These are phyloP conservation scores for Ceratobasidium sp. DNA, from an alignment of 1,284 basidiomycete species.

Conservation along the genomic window DNA sequence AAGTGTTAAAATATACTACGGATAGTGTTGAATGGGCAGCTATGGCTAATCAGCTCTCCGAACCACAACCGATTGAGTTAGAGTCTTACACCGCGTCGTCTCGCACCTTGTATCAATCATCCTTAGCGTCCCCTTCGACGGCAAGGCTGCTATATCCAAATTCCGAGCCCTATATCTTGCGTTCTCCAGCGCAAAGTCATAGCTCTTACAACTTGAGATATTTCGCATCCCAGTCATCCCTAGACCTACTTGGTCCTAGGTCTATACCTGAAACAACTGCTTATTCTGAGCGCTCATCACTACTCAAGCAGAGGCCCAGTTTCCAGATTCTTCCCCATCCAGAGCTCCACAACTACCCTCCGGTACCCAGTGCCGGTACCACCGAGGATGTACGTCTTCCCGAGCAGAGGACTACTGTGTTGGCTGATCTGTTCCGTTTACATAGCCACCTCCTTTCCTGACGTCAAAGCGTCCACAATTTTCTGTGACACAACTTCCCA, in stretches of 20 bases:
- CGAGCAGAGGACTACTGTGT: not conserved
- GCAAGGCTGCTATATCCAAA: not conserved
- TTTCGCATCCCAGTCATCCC: not conserved
- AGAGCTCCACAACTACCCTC: not conserved
- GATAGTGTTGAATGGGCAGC: not conserved
- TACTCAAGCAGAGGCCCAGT: not conserved
- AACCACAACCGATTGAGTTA: not conserved
- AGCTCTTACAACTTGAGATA: not conserved
- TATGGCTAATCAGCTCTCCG: too few relatives aligned
- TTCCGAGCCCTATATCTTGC: not conserved
- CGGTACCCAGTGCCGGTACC: not conserved
- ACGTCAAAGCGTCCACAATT: not conserved
- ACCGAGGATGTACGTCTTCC: not conserved
- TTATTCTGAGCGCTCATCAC: not conserved
- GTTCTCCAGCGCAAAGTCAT: not conserved
- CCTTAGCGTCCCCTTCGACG: not conserved
- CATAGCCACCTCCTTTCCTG: conserved; percentile 3
- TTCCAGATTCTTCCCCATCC: not conserved
- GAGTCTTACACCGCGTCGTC: not conserved
- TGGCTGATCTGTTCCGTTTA: not conserved
- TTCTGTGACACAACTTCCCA: conserved; percentile 16
- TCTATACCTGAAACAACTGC: not conserved
- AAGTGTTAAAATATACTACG: not conserved
- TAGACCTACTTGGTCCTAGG: not conserved
- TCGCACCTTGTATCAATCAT: not conserved